These are phyloP conservation scores for Fusarium secorum DNA, from an alignment of 2,329 filamentous ascomycete genomes.

Conservation along the genomic window DNA sequence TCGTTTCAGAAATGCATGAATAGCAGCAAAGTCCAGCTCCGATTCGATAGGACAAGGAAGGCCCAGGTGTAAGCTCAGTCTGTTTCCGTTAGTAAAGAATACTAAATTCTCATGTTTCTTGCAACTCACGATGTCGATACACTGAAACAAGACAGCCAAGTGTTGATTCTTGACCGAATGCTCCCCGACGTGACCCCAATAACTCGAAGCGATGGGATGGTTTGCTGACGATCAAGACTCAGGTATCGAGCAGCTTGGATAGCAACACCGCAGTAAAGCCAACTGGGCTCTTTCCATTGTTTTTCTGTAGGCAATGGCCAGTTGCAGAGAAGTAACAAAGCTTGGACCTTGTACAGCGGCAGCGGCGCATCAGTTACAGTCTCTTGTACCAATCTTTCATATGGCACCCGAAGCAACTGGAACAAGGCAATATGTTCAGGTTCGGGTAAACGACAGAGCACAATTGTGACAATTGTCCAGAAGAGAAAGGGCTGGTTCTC, in stretches of 20 bases:
- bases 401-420: background rate
- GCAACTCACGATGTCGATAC: slow-evolving; percentile 24
- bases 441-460: slow-evolving; percentile 6
- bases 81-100: background rate
- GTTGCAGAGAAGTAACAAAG: slow-evolving; percentile 15
- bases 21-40: slow-evolving; percentile 17
- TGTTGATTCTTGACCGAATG: slow-evolving; percentile 22
- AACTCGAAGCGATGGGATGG: slow-evolving; percentile 6
- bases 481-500: slow-evolving; percentile 21
- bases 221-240: slow-evolving; percentile 29
- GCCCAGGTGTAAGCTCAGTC: slow-evolving; percentile 24
- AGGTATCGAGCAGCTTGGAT: slow-evolving; percentile 31
- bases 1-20: slow-evolving; percentile 13
- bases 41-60: slow-evolving; percentile 22
- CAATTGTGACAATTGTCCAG: slow-evolving; percentile 30
- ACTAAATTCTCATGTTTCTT: rapidly evolving
- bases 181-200: slow-evolving; percentile 18
- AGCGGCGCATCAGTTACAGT: slow-evolving; percentile 11
- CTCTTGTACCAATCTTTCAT: slow-evolving; percentile 15
- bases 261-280: slow-evolving; percentile 29
- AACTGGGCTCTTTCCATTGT: slow-evolving; percentile 22
- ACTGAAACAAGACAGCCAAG: slow-evolving; percentile 25
- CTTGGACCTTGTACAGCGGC: slow-evolving; percentile 30
- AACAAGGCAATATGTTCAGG: background rate
- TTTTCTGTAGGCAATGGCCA: slow-evolving; percentile 24